Percentiles rank a stretch among this genome's conserved stretches.
phyloP scores from a whole-genome alignment of 306 rosid species.

The Comarum palustre region DNA sequence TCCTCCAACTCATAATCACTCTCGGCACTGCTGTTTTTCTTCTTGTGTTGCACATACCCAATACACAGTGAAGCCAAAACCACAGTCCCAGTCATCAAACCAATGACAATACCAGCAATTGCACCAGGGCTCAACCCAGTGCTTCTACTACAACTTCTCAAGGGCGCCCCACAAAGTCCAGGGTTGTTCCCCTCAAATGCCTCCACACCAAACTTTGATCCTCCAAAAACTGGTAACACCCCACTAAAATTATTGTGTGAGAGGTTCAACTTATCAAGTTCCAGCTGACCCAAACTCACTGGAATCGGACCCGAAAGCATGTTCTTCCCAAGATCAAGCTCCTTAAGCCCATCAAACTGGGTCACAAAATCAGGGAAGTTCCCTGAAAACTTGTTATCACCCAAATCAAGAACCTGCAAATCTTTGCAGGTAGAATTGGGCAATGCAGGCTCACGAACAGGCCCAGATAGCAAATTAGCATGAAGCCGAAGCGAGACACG shows the following conservation, averaged over 20 bases:
- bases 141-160: conserved; percentile 54
- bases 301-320: conserved; percentile 65
- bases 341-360: conserved; percentile 53
- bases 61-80: conserved; percentile 79
- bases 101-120: conserved; percentile 88
- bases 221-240: conserved; percentile 62
- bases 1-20: conserved; percentile 84
- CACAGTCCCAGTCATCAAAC: conserved; percentile 83
- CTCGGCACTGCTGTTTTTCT: conserved; percentile 59
- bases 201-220: conserved; percentile 62
- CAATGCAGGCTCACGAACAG: conserved; percentile 76
- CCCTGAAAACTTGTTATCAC: conserved; percentile 68
- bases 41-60: conserved; percentile 87
- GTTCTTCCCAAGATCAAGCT: conserved; percentile 72
- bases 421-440: conserved; percentile 67
- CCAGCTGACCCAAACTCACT: conserved; percentile 39
- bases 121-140: conserved; percentile 84
- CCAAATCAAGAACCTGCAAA: conserved; percentile 68
- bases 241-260: conserved; percentile 89
- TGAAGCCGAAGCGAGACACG: conserved; percentile 63
- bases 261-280: conserved; percentile 77
- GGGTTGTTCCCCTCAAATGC: conserved; percentile 80
- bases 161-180: conserved; percentile 77
- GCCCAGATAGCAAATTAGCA: conserved; percentile 58
- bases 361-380: conserved; percentile 72